Evolutionary conservation across 225 moss, liverwort and hornwort species (phyloP), one percentile per base, ranked within the genome.

Genomic region (Sphagnum tenellum): DNA sequence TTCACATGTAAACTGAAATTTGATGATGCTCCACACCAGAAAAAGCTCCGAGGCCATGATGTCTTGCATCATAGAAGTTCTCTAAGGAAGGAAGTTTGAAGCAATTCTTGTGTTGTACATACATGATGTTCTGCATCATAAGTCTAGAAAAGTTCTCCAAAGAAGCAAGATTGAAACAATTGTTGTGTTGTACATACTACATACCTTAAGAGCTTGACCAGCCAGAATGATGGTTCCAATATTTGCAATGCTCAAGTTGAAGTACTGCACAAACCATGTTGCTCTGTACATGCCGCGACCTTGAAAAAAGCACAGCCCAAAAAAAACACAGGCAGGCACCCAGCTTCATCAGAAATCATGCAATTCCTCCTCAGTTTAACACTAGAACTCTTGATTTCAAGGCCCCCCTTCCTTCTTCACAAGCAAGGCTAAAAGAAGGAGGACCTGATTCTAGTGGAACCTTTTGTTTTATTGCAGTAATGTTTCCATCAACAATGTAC

Each of bases 201-300:
- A 57, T 9, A 83, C 83, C 83, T 84, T 80, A 7, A 84, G 72
- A 45, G 80, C 66, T 70, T 80, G 68, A 59, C 83, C 80, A 3
- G 72, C 59, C 61, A 84, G 56, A 51, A 84, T 66, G 62, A 81
- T 70, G 47, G 70, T 56, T 45, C 80, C 83, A 70, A 80, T 74
- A 13, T 68, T 73, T 57, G 3, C 77, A 47, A 84, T 75, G 46
- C 65, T 45, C 11, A 84, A 70, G 74, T 73, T 70, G 63, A 64
- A 67, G 59, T 81, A 84, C 60, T 84, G 83, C 5, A 73, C 46
- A 47, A 75, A 66, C 80, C 77, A 84, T 44, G 77, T 80, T 48
- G 62, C 51, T 4, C 65, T 70, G 81, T 84, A 84, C 81, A 84
- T 81, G 8, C 67, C 63, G 63, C 74, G 70, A 60, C 83, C 81